phyloP scores from a whole-genome alignment of 768 basidiomycete species.

The Glaciozyma antarctica region DNA sequence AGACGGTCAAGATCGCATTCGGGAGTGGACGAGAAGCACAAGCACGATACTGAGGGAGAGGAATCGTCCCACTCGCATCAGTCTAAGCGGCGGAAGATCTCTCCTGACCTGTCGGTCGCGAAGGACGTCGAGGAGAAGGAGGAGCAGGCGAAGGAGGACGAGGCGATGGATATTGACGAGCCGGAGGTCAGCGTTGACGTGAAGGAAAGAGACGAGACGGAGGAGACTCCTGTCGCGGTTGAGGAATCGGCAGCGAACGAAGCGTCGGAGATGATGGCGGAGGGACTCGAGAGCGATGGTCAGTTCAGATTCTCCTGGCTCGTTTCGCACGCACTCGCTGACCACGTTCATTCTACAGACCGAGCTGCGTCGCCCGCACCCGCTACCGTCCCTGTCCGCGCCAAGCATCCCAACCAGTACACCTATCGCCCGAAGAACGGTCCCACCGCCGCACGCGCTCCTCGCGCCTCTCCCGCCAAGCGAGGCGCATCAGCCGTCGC shows the following conservation, averaged over 20 bases:
- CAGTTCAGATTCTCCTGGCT: background rate
- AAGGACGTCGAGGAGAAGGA: background rate
- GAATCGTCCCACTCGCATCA: background rate
- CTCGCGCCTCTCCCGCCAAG: slow-evolving; percentile 20
- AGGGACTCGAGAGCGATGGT: slow-evolving; percentile 3
- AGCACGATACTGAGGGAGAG: no score
- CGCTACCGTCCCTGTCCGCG: slow-evolving; percentile 18
- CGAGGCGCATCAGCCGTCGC: slow-evolving; percentile 22
- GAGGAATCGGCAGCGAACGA: background rate
- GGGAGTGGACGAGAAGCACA: no score
- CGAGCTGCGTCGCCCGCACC: background rate
- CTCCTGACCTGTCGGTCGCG: background rate
- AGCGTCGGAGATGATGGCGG: background rate
- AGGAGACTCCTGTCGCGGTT: background rate
- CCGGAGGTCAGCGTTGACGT: background rate
- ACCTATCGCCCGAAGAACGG: slow-evolving; percentile 42
- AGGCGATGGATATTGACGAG: slow-evolving; percentile 1
- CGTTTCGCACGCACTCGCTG: background rate
- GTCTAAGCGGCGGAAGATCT: background rate
- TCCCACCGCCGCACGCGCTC: background rate
- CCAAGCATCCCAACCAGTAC: slow-evolving; percentile 48
- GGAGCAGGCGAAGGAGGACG: background rate
- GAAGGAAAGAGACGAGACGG: background rate
- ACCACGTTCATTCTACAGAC: background rate
- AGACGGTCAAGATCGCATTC: no score